These are phyloP conservation scores for Lasiodiplodia hormozganensis DNA, from an alignment of 2,329 filamentous ascomycete genomes.

Conservation along the genomic window DNA sequence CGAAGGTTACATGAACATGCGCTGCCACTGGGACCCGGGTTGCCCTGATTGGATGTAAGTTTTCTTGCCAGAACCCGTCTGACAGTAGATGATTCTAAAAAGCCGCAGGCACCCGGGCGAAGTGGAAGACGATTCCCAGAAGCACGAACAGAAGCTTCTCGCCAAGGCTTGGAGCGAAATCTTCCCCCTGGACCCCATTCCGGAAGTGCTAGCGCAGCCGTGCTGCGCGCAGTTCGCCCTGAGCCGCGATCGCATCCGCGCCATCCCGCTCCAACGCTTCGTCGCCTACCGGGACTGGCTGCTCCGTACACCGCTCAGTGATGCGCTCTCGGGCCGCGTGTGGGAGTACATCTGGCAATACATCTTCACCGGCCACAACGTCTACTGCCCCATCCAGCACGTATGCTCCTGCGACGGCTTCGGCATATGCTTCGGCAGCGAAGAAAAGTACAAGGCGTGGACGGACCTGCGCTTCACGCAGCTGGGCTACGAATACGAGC, in stretches of 20 bases:
- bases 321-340: constrained; percentile 64
- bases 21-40: constrained; percentile 62
- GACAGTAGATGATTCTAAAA: background rate
- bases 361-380: constrained; percentile 61
- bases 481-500: constrained; percentile 49
- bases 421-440: constrained; percentile 65
- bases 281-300: constrained; percentile 67
- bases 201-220: constrained; percentile 62
- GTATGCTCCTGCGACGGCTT: constrained; percentile 70
- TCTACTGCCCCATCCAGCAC: constrained; percentile 60
- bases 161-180: constrained; percentile 56
- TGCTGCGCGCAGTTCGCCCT: constrained; percentile 72
- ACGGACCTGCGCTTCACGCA: constrained; percentile 54
- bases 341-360: constrained; percentile 72
- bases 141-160: constrained; percentile 54
- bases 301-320: constrained; percentile 61
- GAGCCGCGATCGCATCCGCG: constrained; percentile 62
- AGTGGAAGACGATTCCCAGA: constrained; percentile 45
- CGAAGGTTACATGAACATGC: constrained; percentile 63
- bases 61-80: too few species aligned
- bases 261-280: constrained; percentile 61
- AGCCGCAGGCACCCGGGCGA: constrained; percentile 47
- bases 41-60: constrained; percentile 60
- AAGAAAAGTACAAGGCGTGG: constrained; percentile 57
- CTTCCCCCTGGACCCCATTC: constrained; percentile 56